Evolutionary conservation across 805 yeast species (phyloP), one percentile per base, ranked within the genome.

Genomic region (Hanseniaspora taiwanica): DNA sequence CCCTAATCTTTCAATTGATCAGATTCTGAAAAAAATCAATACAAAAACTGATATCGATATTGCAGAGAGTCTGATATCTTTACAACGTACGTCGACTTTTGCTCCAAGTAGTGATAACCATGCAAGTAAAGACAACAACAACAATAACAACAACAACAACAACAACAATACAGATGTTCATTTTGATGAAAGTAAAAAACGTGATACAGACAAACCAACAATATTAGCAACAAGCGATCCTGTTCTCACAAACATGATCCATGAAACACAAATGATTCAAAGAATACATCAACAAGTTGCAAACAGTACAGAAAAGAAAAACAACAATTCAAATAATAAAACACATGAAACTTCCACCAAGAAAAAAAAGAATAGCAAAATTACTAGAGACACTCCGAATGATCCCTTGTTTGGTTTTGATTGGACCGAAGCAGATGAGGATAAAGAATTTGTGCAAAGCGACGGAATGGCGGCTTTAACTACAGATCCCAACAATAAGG

Each of bases 401-500:
- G 72, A 68, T 44, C 62, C 63, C 10, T 58, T 72, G 19, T 64
- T 66, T 44, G 78, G 78, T 3, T 73, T 73, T 45, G 77, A 75
- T 46, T 75, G 81, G 81, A 63, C 63, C 3, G 78, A 74, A 48
- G 72, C 68, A 48, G 71, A 69, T 37, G 63, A 59, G 21, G 69
- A 65, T 37, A 23, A 35, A 9, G 46, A 48, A 8, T 42, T 27
- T 16, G 24, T 37, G 39, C 41, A 36, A 44, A 55, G 56, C 38
- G 82, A 78, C 53, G 81, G 82, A 9, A 77, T 78, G 82, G 81
- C 78, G 1, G 80, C 78, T 1, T 50, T 74, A 19, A 67, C 74
- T 33, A 57, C 64, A 13, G 61, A 65, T 42, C 68, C 66, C 6
- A 67, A 72, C 37, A 71, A 76, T 21, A 69, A 70, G 21, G 84